phyloP scores from a whole-genome alignment of 805 yeast species.

The Lachancea meyersii region DNA sequence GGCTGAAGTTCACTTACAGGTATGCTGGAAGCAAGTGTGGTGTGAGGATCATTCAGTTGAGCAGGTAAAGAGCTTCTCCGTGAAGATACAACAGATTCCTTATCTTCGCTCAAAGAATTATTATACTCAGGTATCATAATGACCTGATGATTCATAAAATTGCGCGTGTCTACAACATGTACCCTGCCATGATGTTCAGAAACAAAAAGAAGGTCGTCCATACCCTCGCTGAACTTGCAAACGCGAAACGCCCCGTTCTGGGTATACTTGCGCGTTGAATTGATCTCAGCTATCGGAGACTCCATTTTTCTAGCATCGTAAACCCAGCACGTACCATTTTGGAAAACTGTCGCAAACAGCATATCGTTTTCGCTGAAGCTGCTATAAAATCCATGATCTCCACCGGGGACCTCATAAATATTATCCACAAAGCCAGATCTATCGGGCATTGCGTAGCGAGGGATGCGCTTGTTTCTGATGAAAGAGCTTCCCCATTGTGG shows the following conservation, averaged over 20 bases:
- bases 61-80: conserved; percentile 22
- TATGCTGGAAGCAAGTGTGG: conserved; percentile 25
- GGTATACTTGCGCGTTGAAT: conserved; percentile 50
- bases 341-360: conserved; percentile 74
- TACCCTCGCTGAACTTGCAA: conserved; percentile 53
- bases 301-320: conserved; percentile 66
- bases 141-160: conserved; percentile 69
- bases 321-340: conserved; percentile 72
- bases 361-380: conserved; percentile 70
- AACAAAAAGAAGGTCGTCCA: conserved; percentile 69
- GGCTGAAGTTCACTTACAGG: conserved; percentile 29
- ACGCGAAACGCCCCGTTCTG: conserved; percentile 64
- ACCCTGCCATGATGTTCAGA: conserved; percentile 84
- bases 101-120: conserved; percentile 7
- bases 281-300: conserved; percentile 47
- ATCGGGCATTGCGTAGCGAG: conserved; percentile 29
- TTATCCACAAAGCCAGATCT: conserved; percentile 27
- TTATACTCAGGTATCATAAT: conserved; percentile 50
- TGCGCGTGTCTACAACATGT: conserved; percentile 75
- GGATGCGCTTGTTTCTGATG: conserved; percentile 19
- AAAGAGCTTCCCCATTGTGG: conserved; percentile 30
- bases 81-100: conserved; percentile 1
- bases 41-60: conserved; percentile 20
- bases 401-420: conserved; percentile 45
- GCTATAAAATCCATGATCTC: conserved; percentile 80